phyloP scores from a whole-genome alignment of 2,329 filamentous ascomycete genomes.

The Ophiostoma populinum region DNA sequence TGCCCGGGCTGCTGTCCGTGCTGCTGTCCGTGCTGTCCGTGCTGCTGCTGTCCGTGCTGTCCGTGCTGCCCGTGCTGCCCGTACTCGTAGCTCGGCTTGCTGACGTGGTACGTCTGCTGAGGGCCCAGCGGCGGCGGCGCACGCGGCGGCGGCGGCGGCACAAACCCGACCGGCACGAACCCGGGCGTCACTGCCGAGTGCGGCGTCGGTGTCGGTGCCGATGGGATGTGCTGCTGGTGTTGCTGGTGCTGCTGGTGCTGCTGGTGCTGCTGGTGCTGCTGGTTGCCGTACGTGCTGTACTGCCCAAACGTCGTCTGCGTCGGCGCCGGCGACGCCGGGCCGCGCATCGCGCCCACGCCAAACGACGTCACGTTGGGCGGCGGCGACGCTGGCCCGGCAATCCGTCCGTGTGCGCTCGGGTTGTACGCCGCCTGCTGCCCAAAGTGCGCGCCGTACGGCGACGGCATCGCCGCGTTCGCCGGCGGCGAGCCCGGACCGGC shows the following conservation, averaged over 20 bases:
- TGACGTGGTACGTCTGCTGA: conserved; percentile 43
- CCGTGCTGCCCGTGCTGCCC: conserved; percentile 22
- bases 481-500: conserved; percentile 40
- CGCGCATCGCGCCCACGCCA: conserved; percentile 16
- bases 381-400: conserved; percentile 32
- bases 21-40: conserved; percentile 18
- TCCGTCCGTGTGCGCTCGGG: conserved; percentile 40
- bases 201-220: conserved; percentile 23
- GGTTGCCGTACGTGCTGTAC: conserved; percentile 29
- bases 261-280: conserved; percentile 16
- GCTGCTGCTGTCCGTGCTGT: conserved; percentile 18
- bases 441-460: conserved; percentile 20
- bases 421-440: conserved; percentile 33
- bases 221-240: too few relatives aligned
- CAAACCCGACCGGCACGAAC: conserved; percentile 38
- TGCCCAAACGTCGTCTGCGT: conserved; percentile 37
- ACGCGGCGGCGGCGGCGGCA: conserved; percentile 46
- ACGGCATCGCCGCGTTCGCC: conserved; percentile 23
- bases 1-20: conserved; percentile 16
- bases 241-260: too few relatives aligned
- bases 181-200: conserved; percentile 18
- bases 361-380: conserved; percentile 23
- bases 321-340: conserved; percentile 40
- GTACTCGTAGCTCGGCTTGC: conserved; percentile 16
- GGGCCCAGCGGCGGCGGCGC: conserved; percentile 44